phyloP scores from a whole-genome alignment of 768 basidiomycete species.

The Pholiota conissans region DNA sequence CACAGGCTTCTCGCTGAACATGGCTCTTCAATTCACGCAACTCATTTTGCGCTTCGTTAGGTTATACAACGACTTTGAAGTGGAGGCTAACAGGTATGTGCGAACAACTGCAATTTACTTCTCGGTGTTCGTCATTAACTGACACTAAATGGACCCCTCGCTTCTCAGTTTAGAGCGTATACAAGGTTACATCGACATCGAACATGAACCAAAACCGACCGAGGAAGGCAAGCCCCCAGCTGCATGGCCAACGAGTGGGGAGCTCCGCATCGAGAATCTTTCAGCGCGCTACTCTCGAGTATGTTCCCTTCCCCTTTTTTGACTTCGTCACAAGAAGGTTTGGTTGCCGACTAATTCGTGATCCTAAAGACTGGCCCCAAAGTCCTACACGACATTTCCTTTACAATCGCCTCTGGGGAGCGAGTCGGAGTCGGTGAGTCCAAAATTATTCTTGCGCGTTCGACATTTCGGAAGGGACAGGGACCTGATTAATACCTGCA shows the following conservation, averaged over 20 bases:
- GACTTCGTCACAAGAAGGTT: not conserved
- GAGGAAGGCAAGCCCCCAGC: conserved; percentile 46
- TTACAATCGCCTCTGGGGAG: conserved; percentile 13
- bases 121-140: no score
- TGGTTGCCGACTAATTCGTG: no score
- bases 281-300: conserved; percentile 43
- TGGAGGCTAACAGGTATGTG: conserved; percentile 30
- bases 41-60: conserved; percentile 52
- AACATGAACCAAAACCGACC: conserved; percentile 47
- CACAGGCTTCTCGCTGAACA: conserved; percentile 54
- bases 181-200: conserved; percentile 46
- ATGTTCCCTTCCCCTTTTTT: not conserved
- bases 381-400: conserved; percentile 11
- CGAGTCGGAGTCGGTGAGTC: conserved; percentile 14
- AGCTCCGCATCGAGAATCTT: conserved; percentile 47
- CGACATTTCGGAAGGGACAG: not conserved
- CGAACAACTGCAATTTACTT: no score
- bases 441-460: not conserved
- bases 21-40: conserved; percentile 56
- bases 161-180: conserved; percentile 58
- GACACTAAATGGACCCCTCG: no score
- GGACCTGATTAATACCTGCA: no score
- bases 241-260: conserved; percentile 56
- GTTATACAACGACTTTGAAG: conserved; percentile 42
- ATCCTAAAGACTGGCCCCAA: conserved; percentile 9